Evolutionary conservation across 2,329 filamentous ascomycete genomes (phyloP).

Genomic region (Thermoascus crustaceus): DNA sequence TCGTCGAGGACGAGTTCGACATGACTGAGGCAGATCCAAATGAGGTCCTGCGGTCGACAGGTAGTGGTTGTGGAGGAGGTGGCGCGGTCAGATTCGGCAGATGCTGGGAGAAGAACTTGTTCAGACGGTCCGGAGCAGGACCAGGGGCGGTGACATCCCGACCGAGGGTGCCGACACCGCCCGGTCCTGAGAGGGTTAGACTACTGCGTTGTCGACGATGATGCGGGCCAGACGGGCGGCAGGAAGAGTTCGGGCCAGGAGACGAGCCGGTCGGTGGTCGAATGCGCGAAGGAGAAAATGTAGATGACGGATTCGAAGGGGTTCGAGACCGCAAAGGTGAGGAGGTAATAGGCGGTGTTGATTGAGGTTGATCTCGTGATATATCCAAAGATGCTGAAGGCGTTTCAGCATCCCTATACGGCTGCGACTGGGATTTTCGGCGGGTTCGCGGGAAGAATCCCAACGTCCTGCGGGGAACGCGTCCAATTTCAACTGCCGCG

Average conservation of each 20-base stretch:
- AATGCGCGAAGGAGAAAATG: constrained; percentile 18
- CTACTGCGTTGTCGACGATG: constrained; percentile 34
- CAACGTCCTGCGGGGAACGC: constrained; percentile 69
- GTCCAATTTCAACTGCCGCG: constrained; percentile 73
- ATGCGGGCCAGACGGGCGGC: constrained; percentile 26
- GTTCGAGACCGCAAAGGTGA: constrained; percentile 19
- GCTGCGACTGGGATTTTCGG: constrained; percentile 61
- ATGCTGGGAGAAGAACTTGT: constrained; percentile 75
- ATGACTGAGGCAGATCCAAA: constrained; percentile 28
- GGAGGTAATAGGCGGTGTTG: constrained; percentile 5
- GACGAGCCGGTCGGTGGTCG: constrained; percentile 22
- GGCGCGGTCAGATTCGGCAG: constrained; percentile 70
- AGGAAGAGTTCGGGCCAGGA: constrained; percentile 18
- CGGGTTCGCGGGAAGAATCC: constrained; percentile 88
- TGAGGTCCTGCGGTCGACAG: constrained; percentile 23
- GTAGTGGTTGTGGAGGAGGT: constrained; percentile 51
- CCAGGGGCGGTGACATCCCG: constrained; percentile 47
- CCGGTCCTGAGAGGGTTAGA: constrained; percentile 68
- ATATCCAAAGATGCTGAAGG: constrained; percentile 26
- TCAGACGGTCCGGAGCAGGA: constrained; percentile 75
- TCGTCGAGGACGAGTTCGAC: constrained; percentile 30
- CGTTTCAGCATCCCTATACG: constrained; percentile 53
- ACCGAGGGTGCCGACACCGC: constrained; percentile 77
- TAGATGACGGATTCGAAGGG: constrained; percentile 19
- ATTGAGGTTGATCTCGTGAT: constrained; percentile 14